A percentile compares a stretch with the other conserved stretches of the same genome.
Evolutionary conservation across 1,284 basidiomycete genomes (phyloP).

Genomic region (Leccinum ponderosum): DNA sequence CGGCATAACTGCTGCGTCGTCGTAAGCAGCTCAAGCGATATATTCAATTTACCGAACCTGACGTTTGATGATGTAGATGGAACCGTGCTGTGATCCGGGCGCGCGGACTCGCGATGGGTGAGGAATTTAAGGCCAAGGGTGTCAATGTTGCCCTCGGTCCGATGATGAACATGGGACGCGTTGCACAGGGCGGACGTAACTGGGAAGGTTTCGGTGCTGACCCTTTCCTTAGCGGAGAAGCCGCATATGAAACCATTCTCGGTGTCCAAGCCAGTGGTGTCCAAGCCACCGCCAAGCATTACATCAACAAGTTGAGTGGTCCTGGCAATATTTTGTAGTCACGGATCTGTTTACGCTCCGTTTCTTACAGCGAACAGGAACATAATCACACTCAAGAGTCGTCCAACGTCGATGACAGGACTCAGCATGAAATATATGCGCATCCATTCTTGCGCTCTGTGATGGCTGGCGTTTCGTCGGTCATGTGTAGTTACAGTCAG

Average conservation of each 20-base stretch:
- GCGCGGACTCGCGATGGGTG: slow-evolving; percentile 69
- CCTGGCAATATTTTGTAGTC: not conserved
- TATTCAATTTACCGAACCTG: not conserved
- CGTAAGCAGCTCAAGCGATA: slow-evolving; percentile 36
- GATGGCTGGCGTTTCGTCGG: slow-evolving; percentile 60
- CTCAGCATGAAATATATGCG: slow-evolving; percentile 60
- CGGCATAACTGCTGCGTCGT: slow-evolving; percentile 56
- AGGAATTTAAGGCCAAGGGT: slow-evolving; percentile 76
- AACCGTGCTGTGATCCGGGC: slow-evolving; percentile 48
- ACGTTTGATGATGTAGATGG: slow-evolving; percentile 20
- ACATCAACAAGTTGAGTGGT: slow-evolving; percentile 52
- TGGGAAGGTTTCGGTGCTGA: slow-evolving; percentile 74
- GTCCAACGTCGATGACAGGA: slow-evolving; percentile 65
- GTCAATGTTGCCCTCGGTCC: slow-evolving; percentile 65
- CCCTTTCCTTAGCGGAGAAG: slow-evolving; percentile 67
- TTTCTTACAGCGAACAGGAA: slow-evolving; percentile 45
- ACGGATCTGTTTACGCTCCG: slow-evolving; percentile 10
- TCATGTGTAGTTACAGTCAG: slow-evolving; percentile 77
- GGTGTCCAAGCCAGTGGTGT: slow-evolving; percentile 71
- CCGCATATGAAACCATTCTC: slow-evolving; percentile 56
- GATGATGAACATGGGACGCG: slow-evolving; percentile 52
- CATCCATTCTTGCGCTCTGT: slow-evolving; percentile 51
- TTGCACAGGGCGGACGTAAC: slow-evolving; percentile 56
- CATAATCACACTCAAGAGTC: slow-evolving; percentile 38
- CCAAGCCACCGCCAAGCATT: slow-evolving; percentile 66